Evolutionary conservation across 495 filamentous ascomycete species (phyloP), one percentile per base, ranked within the genome.

Genomic region (Elasticomyces elasticus): DNA sequence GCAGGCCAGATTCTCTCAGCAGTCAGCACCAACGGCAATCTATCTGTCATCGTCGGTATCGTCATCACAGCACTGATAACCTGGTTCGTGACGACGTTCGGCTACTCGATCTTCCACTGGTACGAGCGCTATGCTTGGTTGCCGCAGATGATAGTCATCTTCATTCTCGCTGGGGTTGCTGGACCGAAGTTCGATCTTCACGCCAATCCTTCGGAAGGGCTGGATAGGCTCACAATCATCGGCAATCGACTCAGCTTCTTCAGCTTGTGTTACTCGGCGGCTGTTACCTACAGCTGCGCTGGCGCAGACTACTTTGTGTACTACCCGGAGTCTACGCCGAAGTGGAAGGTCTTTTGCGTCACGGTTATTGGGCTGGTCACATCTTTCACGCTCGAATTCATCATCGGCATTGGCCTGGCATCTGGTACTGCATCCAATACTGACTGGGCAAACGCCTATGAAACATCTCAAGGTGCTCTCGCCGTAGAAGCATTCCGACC

Each of bases 1-100:
- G 78, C 81, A 1, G 86, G 86, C 0, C 84, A 89, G 61, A 86
- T 89, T 15, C 68, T 90, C 2, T 84, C 80, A 22, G 84, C 85
- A 9, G 80, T 90, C 0, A 84, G 81, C 3, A 65, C 72, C 1
- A 77, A 77, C 27, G 75, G 76, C 28, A 73, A 61, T 54, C 71
- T 90, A 65, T 79, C 80, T 0, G 76, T 88, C 4, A 76, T 78
- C 42, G 86, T 56, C 23, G 86, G 86, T 15, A 86, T 88, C 61
- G 75, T 88, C 20, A 76, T 88, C 30, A 76, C 80, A 30, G 79
- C 81, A 0, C 54, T 87, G 42, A 79, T 87, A 45, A 76, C 75
- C 26, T 86, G 79, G 80, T 67, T 73, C 0, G 74, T 89, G 22
- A 79, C 84, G 0, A 85, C 81, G 1, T 87, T 89, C 67, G 85